A percentile compares a stretch with the other conserved stretches of the same genome.
Conservation (phyloP, 257 asterid species). For the Lantana camara region DNA sequence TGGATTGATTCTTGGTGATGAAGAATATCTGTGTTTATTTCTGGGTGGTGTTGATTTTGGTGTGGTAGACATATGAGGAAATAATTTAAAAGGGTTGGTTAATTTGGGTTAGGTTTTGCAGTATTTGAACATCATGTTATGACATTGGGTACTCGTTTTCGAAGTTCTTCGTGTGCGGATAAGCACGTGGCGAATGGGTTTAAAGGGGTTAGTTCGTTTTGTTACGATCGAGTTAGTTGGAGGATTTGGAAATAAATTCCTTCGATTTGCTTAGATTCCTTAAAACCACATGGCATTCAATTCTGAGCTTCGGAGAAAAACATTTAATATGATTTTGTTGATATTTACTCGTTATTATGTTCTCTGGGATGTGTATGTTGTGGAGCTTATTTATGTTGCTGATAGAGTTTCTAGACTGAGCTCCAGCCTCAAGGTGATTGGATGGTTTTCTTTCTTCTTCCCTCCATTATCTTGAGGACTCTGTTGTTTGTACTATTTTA, state of each 20-base stretch:
- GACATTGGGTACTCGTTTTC: conserved; percentile 1
- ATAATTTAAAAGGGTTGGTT: background rate
- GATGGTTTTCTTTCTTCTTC: conserved; percentile 3
- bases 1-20: conserved; percentile 4
- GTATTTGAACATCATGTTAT: background rate
- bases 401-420: conserved; percentile 1
- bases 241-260: background rate
- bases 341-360: background rate
- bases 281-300: background rate
- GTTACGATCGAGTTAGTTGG: background rate
- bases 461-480: conserved; percentile 10
- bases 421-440: background rate
- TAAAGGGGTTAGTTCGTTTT: background rate
- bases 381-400: background rate
- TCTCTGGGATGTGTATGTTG: conserved; percentile 20
- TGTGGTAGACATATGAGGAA: background rate
- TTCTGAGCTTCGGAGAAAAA: conserved; percentile 19
- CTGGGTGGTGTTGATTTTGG: background rate
- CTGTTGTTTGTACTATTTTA: background rate
- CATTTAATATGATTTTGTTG: background rate
- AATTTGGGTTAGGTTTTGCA: background rate
- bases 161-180: conserved; percentile 6
- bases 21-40: conserved; percentile 14
- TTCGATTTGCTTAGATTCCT: background rate
- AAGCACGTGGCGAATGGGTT: background rate